Evolutionary conservation across 306 rosid genomes (phyloP), one percentile per base, ranked within the genome.

Genomic region (Quercus gilva): DNA sequence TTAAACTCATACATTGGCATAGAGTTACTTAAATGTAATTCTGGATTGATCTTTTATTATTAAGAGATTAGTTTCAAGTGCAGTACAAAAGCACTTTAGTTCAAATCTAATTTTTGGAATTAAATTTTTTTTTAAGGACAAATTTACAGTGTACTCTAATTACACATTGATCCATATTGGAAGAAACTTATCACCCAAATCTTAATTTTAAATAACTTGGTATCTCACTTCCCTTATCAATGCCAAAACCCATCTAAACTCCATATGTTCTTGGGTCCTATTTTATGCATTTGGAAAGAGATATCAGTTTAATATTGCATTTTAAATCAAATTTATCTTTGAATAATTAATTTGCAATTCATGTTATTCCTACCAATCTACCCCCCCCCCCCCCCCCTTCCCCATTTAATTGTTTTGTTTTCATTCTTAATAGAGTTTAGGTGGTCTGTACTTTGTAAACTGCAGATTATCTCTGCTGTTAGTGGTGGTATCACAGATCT

Each of bases 401-500:
- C 45, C 45, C 45, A 41, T 41, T 7, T 41, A 8, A 41, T 8
- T 41, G 11, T 41, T 49, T 49, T 49, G 4, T 49, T 49, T 49
- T 49, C 5, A 0, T 12, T 49, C 15, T 12, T n/a, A n/a, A n/a
- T n/a, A n/a, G n/a, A 84, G 76, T 80, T 72, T 59, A 17, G 65
- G n/a, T 70, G 49, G 6, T 21, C 25, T 79, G 10, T 59, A 20
- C 55, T 53, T 43, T 73, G 23, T 76, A 59, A 77, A 74, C 20
- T 75, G 77, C 91, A 94, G 98, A 91, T 94, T 85, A 85, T 94
- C 80, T 92, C 95, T 52, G 95, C 98, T 37, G 77, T 90, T 65
- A 88, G 88, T 74, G 89, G 97, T n/a, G 97, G 98, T 10, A 35
- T 87, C 74, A 92, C 98, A 4, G 97, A 94, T 80, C 91, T 94